Evolutionary conservation across 2,329 filamentous ascomycete species (phyloP).

Genomic region (Alternaria ethzedia): DNA sequence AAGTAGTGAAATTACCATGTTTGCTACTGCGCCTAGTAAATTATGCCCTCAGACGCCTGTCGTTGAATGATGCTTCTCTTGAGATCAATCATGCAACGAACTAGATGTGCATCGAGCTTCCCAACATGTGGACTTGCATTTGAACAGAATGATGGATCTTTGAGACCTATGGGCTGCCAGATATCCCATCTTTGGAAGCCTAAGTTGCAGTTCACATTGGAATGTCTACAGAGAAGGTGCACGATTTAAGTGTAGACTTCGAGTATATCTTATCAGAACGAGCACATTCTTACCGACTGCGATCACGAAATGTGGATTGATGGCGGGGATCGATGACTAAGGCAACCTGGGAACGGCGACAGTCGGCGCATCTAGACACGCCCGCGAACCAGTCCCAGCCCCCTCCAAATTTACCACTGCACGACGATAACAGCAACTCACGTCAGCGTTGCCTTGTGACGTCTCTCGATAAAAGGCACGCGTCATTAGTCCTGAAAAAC

Average conservation of each 20-base stretch:
- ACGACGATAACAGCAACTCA: background rate
- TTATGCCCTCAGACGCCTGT: background rate
- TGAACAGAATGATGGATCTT: background rate
- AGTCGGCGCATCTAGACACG: background rate
- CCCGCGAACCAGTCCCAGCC: background rate
- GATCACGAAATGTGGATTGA: background rate
- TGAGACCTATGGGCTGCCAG: background rate
- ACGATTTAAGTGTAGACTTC: background rate
- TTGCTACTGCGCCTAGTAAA: background rate
- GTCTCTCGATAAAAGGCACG: background rate
- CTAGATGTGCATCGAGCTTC: background rate
- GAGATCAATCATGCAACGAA: background rate
- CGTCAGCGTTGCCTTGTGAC: background rate
- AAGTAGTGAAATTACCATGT: background rate
- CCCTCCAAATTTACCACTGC: background rate
- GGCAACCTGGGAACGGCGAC: background rate
- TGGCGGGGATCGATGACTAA: background rate
- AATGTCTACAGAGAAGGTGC: background rate
- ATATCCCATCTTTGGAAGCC: background rate
- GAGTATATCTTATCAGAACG: background rate
- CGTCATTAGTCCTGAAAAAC: background rate
- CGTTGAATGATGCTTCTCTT: background rate
- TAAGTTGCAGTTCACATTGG: background rate
- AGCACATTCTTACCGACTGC: background rate
- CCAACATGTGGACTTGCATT: background rate